Evolutionary conservation across 352 stramenopile species (phyloP).

Genomic region (Phytophthora europaea): DNA sequence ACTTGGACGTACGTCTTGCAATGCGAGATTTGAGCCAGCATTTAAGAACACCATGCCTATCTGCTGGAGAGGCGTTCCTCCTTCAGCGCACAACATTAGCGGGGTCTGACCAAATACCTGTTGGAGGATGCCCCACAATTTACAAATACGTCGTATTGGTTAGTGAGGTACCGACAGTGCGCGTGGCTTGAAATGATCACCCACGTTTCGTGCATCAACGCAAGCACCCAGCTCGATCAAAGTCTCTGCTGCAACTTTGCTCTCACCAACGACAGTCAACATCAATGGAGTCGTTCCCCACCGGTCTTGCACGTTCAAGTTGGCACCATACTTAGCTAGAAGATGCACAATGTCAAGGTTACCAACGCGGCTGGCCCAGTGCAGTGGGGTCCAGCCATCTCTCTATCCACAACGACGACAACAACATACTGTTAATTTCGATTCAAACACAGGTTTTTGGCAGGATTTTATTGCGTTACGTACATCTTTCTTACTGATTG

Average conservation of each 20-base stretch:
- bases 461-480: background rate
- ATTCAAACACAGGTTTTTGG: background rate
- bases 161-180: background rate
- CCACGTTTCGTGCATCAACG: conserved; percentile 76
- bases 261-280: conserved; percentile 81
- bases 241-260: conserved; percentile 56
- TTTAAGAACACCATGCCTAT: conserved; percentile 84
- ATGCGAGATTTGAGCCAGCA: conserved; percentile 59
- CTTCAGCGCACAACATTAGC: conserved; percentile 77
- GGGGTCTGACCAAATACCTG: conserved; percentile 83
- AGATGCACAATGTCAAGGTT: conserved; percentile 81
- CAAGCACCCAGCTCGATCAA: conserved; percentile 82
- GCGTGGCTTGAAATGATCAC: conserved; percentile 1
- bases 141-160: background rate
- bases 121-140: background rate
- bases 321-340: conserved; percentile 79
- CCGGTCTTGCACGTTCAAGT: conserved; percentile 78
- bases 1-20: conserved; percentile 62
- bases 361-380: conserved; percentile 83
- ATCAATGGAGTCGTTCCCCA: conserved; percentile 87
- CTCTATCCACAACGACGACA: conserved; percentile 36
- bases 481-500: conserved; percentile 83
- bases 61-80: conserved; percentile 65
- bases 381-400: conserved; percentile 81
- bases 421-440: background rate